Evolutionary conservation across 352 stramenopile species (phyloP), one percentile per base, ranked within the genome.

Genomic region (Blastocystis hominis): DNA sequence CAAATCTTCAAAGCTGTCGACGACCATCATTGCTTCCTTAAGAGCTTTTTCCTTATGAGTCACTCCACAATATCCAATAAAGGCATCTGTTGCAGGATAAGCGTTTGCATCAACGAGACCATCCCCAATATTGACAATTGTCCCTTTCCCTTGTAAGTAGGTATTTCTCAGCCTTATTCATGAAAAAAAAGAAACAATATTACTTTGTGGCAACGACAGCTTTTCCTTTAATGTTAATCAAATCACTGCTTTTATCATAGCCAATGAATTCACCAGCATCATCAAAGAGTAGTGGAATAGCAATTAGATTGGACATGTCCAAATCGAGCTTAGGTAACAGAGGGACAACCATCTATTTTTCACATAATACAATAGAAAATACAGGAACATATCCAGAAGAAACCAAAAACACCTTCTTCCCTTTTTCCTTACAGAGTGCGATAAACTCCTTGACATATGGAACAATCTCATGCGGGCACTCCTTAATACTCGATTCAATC

Each of bases 91-190:
- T 6, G 44, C 10, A 46, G 70, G 70, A 80, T 80, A 80, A 0
- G 70, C 70, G 63, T 80, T 80, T 24, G 70, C 70, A 64, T 80
- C 70, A 9, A 80, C 24, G 34, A 80, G 15, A 17, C 70, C 70
- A 46, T 80, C 70, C 40, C 70, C 70, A 64, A 80, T 80, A n/a
- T 80, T 80, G 9, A 80, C 70, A 10, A 80, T 47, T 3, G 63
- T 46, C 46, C 70, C 70, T 61, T 15, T 62, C 10, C 70, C 42
- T 63, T 63, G 20, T 46, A 47, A 46, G 4, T 50, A 30, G 9
- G 30, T 20, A 17, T 24, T 42, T 30, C 70, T 47, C 30, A 80
- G 9, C 44, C 70, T 80, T 63, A 40, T 34, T 30, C n/a, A n/a
- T 50, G 36, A 20, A 62, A 20, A 34, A 62, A 44, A 40, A n/a